Percentiles rank a stretch among this genome's conserved stretches.
Evolutionary conservation across 371 early-diverging fungal species (phyloP).

Genomic region (Coemansia sp.): DNA sequence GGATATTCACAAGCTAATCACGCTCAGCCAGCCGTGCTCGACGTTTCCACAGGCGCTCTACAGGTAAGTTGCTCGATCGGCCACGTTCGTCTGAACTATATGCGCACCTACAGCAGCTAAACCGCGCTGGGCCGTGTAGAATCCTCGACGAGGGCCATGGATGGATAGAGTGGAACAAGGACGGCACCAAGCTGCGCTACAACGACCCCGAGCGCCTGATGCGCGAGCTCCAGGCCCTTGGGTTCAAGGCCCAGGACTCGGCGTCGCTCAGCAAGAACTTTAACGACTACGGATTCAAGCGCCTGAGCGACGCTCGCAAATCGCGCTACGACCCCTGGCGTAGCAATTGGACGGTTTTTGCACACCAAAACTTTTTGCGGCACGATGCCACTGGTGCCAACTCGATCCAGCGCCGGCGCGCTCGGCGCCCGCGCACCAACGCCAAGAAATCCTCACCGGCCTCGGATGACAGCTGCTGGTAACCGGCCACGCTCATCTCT

Average conservation of each 20-base stretch:
- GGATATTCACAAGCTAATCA: slow-evolving; percentile 45
- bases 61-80: slow-evolving; percentile 9
- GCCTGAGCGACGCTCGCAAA: slow-evolving; percentile 47
- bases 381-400: slow-evolving; percentile 14
- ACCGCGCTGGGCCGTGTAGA: neutral
- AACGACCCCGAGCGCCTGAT: slow-evolving; percentile 46
- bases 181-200: slow-evolving; percentile 42
- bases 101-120: neutral
- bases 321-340: slow-evolving; percentile 42
- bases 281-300: slow-evolving; percentile 47
- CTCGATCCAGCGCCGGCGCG: slow-evolving; percentile 37
- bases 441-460: slow-evolving; percentile 33
- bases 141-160: slow-evolving; percentile 40
- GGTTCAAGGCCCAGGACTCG: slow-evolving; percentile 48
- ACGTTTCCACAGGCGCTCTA: slow-evolving; percentile 47
- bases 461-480: slow-evolving; percentile 36
- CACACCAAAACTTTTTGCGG: slow-evolving; percentile 30
- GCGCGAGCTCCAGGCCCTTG: slow-evolving; percentile 47
- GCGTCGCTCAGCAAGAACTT: slow-evolving; percentile 49
- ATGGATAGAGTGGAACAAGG: slow-evolving; percentile 48
- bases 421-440: slow-evolving; percentile 28
- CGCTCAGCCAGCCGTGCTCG: slow-evolving; percentile 33
- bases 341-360: slow-evolving; percentile 37
- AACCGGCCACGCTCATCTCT: neutral
- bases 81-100: neutral